Conservation (phyloP, 371 early-diverging fungal species). For the Haplosporangium sp. region DNA sequence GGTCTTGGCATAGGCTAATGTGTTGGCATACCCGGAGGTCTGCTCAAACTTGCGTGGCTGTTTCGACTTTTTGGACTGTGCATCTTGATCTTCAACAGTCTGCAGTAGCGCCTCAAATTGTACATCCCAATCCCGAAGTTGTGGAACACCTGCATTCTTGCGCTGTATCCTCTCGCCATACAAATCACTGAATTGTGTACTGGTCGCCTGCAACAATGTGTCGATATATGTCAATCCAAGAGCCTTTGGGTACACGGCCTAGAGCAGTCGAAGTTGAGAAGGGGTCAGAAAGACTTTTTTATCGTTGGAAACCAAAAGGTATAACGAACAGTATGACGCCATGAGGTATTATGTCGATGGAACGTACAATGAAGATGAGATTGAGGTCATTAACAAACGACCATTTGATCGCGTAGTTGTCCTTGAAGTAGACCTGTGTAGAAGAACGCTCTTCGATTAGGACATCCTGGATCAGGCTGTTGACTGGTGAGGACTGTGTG, state of each 20-base stretch:
- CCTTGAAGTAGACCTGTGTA: conserved; percentile 67
- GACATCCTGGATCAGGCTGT: conserved; percentile 79
- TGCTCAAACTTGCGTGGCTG: conserved; percentile 87
- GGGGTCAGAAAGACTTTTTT: background rate
- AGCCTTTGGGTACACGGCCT: conserved; percentile 93
- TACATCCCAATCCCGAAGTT: conserved; percentile 46
- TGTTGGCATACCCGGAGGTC: conserved; percentile 81
- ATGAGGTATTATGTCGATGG: background rate
- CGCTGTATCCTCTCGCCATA: conserved; percentile 41
- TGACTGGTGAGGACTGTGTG: conserved; percentile 70
- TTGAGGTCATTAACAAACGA: conserved; percentile 86
- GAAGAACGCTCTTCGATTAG: conserved; percentile 83
- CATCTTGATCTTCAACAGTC: conserved; percentile 50
- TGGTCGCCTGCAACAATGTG: conserved; percentile 78
- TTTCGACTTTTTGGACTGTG: conserved; percentile 56
- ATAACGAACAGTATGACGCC: background rate
- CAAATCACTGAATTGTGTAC: conserved; percentile 36
- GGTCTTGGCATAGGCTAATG: conserved; percentile 77
- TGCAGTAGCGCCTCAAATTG: conserved; percentile 53
- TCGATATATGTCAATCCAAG: conserved; percentile 88
- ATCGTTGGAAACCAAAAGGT: background rate
- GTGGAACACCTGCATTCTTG: conserved; percentile 23
- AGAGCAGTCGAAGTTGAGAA: background rate
- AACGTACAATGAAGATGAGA: conserved; percentile 86
- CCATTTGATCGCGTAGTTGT: conserved; percentile 85